Base-by-base conservation (phyloP, 805 yeast species). In the Yarrowia porcina region DNA sequence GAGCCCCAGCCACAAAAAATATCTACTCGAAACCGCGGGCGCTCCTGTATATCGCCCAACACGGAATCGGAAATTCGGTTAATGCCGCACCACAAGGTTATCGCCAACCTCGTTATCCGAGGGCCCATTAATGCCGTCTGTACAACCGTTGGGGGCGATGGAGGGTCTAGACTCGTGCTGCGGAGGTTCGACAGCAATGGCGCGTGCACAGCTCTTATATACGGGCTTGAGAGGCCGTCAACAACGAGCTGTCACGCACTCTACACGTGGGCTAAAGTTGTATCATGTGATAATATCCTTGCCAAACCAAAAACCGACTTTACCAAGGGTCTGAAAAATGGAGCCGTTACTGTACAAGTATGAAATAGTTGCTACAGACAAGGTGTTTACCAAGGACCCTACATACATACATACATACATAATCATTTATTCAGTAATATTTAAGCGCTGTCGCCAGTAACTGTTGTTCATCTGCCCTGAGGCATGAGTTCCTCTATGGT, bases 31-130 rank as follows among this genome's bases (percentile, higher is more conserved):
- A n/a, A 33, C 15, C 8, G 6, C 18, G 3, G 13, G 20, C 9
- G 23, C 41, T 18, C 41, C 0, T 25, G 7, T 15, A 42, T 25
- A 21, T n/a, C n/a, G 4, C 18, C 18, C 47, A 25, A 18, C 13
- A 13, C 36, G 36, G 36, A 17, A 27, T 13, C 18, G 36, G 52
- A 45, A 45, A 28, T 45, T 45, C 52, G 36, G 36, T 45, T 45
- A 45, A 45, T 45, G 52, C 52, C 52, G 52, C 52, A 45, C 21
- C 52, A 28, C 52, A 45, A 45, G 52, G 52, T 45, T 45, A 45
- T 45, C 49, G 49, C 13, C 11, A 44, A 25, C 13, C 52, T 45
- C 52, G 36, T 45, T 30, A 30, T 28, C 52, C 36, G 52, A 28
- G 21, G 30, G 25, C 15, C 20, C 36, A 12, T 45, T 8, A 30